These are phyloP conservation scores for Penicillium sp. DNA, from an alignment of 2,329 filamentous ascomycete genomes.

Conservation along the genomic window DNA sequence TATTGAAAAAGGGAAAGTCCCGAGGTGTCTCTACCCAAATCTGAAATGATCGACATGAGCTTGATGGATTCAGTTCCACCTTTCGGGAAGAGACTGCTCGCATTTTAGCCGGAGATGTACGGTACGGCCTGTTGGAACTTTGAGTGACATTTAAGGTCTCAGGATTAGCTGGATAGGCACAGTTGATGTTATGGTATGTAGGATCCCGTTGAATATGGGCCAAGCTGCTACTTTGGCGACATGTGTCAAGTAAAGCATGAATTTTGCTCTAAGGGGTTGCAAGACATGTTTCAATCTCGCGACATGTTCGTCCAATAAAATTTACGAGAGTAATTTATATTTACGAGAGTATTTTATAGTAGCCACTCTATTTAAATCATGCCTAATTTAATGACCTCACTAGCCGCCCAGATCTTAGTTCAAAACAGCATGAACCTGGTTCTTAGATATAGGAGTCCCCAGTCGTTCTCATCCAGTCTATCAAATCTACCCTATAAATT, in stretches of 20 bases:
- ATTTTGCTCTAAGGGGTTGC: neutral
- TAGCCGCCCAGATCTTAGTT: neutral
- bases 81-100: constrained; percentile 2
- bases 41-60: constrained; percentile 11
- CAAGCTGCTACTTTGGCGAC: neutral
- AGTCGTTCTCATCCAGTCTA: neutral
- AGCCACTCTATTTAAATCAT: neutral
- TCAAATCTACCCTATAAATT: neutral
- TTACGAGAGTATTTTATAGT: neutral
- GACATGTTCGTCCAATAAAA: constrained; percentile 9
- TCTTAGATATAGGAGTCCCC: neutral
- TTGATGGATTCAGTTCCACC: constrained; percentile 2
- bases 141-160: neutral
- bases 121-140: neutral
- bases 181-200: neutral
- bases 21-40: neutral
- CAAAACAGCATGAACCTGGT: neutral
- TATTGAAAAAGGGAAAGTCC: neutral
- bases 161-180: neutral
- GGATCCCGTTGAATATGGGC: neutral
- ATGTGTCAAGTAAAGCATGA: neutral
- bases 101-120: neutral
- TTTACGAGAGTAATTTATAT: neutral
- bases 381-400: neutral
- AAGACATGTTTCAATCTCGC: constrained; percentile 19